Evolutionary conservation across 2,329 filamentous ascomycete genomes (phyloP).

Genomic region (Penicillium sp.): DNA sequence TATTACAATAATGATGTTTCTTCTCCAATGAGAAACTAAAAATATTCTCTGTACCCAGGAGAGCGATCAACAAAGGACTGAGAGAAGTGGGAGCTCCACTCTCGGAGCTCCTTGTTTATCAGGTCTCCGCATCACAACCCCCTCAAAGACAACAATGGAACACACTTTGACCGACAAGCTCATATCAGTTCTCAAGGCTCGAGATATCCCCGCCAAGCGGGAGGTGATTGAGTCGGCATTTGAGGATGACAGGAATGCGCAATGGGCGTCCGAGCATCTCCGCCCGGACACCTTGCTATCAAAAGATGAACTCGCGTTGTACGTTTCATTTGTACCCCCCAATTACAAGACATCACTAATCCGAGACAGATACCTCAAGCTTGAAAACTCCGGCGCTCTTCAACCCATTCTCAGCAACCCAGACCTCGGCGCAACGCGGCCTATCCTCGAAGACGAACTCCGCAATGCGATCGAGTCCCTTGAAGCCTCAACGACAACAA

Average conservation of each 20-base stretch:
- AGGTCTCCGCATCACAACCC: neutral
- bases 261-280: constrained; percentile 39
- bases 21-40: neutral
- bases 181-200: constrained; percentile 31
- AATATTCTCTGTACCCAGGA: neutral
- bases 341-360: neutral
- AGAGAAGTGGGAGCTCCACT: constrained; percentile 2
- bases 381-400: constrained; percentile 35
- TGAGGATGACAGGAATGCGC: constrained; percentile 24
- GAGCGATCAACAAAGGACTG: neutral
- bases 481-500: constrained; percentile 38
- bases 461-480: constrained; percentile 37
- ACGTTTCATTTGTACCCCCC: constrained; percentile 8
- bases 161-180: constrained; percentile 16
- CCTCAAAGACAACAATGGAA: constrained; percentile 3
- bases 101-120: neutral
- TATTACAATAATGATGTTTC: neutral
- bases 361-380: constrained; percentile 32
- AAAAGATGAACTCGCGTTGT: constrained; percentile 42
- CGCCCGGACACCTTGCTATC: constrained; percentile 39
- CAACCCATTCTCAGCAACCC: constrained; percentile 29
- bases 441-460: constrained; percentile 43
- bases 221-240: constrained; percentile 33
- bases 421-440: constrained; percentile 34
- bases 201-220: constrained; percentile 29